Evolutionary conservation across 306 rosid genomes (phyloP).

Genomic region (Vigna mungo): DNA sequence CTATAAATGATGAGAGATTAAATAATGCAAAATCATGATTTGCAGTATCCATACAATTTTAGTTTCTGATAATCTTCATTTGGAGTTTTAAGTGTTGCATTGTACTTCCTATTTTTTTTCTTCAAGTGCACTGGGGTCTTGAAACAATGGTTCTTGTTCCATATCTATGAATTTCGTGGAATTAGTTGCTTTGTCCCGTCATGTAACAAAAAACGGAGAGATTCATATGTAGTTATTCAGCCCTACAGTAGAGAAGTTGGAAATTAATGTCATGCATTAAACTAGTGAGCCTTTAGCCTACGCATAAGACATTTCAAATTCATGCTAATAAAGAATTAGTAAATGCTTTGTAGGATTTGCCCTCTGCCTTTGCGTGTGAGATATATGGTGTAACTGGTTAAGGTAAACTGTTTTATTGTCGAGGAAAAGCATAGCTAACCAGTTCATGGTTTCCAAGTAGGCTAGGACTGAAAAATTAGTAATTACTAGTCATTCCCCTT

Average conservation of each 20-base stretch:
- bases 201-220: too few species aligned
- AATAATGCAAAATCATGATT: neutral
- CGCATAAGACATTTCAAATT: neutral
- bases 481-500: neutral
- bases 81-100: conserved; percentile 26
- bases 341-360: neutral
- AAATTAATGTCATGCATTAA: neutral
- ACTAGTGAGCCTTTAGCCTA: neutral
- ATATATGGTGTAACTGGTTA: neutral
- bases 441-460: too few species aligned
- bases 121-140: neutral
- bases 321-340: neutral
- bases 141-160: too few species aligned
- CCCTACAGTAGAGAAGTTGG: too few species aligned
- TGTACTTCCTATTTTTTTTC: neutral
- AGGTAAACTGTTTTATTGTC: neutral
- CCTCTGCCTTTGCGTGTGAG: neutral
- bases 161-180: too few species aligned
- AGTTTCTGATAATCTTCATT: neutral
- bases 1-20: conserved; percentile 17
- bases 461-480: conserved; percentile 5
- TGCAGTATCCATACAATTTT: conserved; percentile 5
- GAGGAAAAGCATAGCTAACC: conserved; percentile 4
- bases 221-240: too few species aligned
- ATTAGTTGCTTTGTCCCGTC: too few species aligned